Base-by-base conservation (phyloP, 2,329 filamentous ascomycete species). In the Ophiostoma perfectum region DNA sequence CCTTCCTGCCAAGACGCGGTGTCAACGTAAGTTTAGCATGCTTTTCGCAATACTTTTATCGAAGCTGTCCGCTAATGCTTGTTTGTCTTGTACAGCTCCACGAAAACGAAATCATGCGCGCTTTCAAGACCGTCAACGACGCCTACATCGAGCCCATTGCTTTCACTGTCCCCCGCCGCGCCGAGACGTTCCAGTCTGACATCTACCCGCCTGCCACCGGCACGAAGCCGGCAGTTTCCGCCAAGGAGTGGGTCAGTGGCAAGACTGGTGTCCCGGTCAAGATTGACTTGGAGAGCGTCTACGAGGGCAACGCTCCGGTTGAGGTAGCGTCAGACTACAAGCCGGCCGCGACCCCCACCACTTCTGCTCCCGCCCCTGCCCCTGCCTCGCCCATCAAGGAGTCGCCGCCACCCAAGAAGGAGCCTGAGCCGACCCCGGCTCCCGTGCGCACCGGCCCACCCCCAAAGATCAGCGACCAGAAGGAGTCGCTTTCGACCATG, bases 111-210 rank as follows among this genome's bases (percentile, higher is more conserved):
- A 86, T 97, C 67, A 93, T 96, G 84, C 89, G 93, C 73, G 93
- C 90, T 60, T 99, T 91, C 87, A 99, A 99, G 86, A 98, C 95
- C 0, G 91, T 98, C 78, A 96, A 93, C 79, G 95, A 99, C 77
- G 79, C 82, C 64, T 97, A 96, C 80, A 92, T 99, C 74, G 95
- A 99, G 80, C 95, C 95, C 55, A 91, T 99, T 76, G 97, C 95
- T 1, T 99, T 99, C 81, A 96, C 96, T 67, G 95, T 98, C 1
- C 95, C 95, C 65, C 88, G 95, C 72, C 88, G 95, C 72, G 92
- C 95, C 68, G 93, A 97, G 79, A 92, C 90, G 66, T 97, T 97
- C 87, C 94, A 98, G 80, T 92, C 93, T 70, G 95, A 99, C 76
- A 97, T 99, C 75, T 99, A 92, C 79, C 95, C 94, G 58, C 94